Evolutionary conservation across 1,284 basidiomycete genomes (phyloP), one percentile per base, ranked within the genome.

Genomic region (Cutaneotrichosporon spelunceum): DNA sequence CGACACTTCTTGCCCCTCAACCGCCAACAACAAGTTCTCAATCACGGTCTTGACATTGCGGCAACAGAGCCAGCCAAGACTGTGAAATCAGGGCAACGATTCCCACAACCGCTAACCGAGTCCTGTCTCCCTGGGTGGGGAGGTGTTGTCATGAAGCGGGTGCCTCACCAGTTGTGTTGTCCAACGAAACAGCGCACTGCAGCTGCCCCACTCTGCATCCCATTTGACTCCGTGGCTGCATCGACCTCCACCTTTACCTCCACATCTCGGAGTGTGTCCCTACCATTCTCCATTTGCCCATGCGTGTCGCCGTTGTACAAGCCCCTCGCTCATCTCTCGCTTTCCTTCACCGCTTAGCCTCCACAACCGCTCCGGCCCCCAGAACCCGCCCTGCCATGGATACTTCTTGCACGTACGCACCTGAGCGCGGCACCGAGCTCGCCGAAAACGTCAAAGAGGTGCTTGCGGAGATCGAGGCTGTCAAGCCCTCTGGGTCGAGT

Each of bases 361-460:
- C 50, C 16, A 23, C 53, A 21, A 9, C 53, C n/a, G 9, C 30
- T 23, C n/a, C 52, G 3, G n/a, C 53, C 34, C 53, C 53, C n/a
- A 34, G 34, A 34, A 42, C 27, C 10, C 54, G 54, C 24, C 39
- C 54, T 16, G 39, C 27, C 39, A 65, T 65, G 63, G 54, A 57
- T 39, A 50, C 57, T n/a, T 59, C 57, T 11, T 68, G 74, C 10
- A 60, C 66, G 0, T 79, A 77, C 63, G 70, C 73, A 1, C 53
- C 67, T 2, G 78, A 79, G 8, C 72, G 81, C 21, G 71, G 71
- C 1, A 62, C 70, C 3, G 81, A 82, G 61, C 72, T 82, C 47
- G 60, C 67, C 39, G 71, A 74, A 53, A 81, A 80, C 61, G 76
- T 81, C 59, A 63, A 75, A 19, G 67, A 68, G n/a, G 79, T 82